Conservation (phyloP, 768 basidiomycete genomes). For the Cystobasidium onofrii region DNA sequence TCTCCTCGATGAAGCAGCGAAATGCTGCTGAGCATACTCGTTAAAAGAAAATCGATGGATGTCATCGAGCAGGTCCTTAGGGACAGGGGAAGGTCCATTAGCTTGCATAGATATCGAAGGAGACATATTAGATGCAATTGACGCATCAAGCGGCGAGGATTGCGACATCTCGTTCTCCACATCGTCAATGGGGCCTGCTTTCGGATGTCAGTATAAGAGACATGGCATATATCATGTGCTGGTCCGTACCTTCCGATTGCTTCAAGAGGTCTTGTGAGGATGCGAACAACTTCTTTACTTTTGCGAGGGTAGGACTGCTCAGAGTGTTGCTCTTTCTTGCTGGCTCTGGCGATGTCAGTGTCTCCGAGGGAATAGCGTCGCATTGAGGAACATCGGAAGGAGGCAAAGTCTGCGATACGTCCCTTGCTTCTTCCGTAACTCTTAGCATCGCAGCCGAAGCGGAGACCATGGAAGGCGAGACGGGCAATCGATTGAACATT, state of each 20-base stretch:
- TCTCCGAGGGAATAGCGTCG: background rate
- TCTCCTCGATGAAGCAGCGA: background rate
- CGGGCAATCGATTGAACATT: background rate
- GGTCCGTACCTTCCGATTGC: background rate
- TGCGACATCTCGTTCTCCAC: too few species aligned
- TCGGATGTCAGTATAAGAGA: background rate
- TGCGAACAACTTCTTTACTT: background rate
- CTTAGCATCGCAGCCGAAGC: background rate
- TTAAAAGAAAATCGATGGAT: background rate
- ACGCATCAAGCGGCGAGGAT: too few species aligned
- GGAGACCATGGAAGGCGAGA: background rate
- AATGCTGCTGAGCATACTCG: conserved; percentile 10
- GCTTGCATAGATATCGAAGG: background rate
- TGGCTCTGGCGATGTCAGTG: background rate
- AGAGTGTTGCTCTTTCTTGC: background rate
- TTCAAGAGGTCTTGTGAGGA: background rate
- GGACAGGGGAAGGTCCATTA: background rate
- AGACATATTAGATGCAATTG: too few species aligned
- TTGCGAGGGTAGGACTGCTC: background rate
- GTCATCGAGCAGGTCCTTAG: conserved; percentile 1
- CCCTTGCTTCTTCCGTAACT: background rate
- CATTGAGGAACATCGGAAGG: background rate
- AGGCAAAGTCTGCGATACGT: background rate
- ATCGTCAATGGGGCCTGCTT: too few species aligned
- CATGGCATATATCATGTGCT: background rate